Conservation (phyloP, 306 rosid species). For the Fragaria vesca region DNA sequence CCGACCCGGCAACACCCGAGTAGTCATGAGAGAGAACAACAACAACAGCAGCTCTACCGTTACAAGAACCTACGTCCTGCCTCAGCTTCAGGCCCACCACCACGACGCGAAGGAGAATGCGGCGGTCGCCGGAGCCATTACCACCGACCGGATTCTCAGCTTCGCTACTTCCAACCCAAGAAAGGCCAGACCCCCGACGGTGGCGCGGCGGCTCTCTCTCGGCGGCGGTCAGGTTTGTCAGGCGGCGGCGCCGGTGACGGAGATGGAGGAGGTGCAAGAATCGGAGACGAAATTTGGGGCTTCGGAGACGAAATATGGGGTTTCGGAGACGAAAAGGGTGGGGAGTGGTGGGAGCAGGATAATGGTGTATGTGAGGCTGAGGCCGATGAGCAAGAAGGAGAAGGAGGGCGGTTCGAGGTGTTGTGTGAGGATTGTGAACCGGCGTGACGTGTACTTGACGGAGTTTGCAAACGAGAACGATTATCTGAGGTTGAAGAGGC, state of each 20-base stretch:
- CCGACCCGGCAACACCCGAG: constrained; percentile 1
- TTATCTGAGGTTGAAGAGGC: constrained; percentile 77
- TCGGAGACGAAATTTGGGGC: constrained; percentile 28
- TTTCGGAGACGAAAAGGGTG: constrained; percentile 29
- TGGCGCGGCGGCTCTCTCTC: constrained; percentile 69
- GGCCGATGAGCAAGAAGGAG: constrained; percentile 89
- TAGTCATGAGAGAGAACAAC: constrained; percentile 63
- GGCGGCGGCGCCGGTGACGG: constrained; percentile 7
- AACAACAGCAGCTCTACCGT: constrained; percentile 33
- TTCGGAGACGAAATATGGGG: constrained; percentile 29
- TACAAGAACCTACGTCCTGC: constrained; percentile 60
- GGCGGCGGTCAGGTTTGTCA: constrained; percentile 18
- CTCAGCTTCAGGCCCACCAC: constrained; percentile 39
- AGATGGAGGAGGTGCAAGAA: constrained; percentile 25
- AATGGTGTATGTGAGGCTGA: constrained; percentile 79
- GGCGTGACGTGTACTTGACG: constrained; percentile 78
- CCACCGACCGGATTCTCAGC: constrained; percentile 52
- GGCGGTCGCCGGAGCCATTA: constrained; percentile 15
- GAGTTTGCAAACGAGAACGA: constrained; percentile 81
- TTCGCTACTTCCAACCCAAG: constrained; percentile 56
- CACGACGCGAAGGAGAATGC: constrained; percentile 61
- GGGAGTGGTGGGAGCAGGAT: constrained; percentile 49
- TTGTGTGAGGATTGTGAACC: constrained; percentile 65
- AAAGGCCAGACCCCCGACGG: constrained; percentile 31
- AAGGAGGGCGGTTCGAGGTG: constrained; percentile 68